Conservation (phyloP, 2,329 filamentous ascomycete genomes). For the Lasiodiplodia hormozganensis region DNA sequence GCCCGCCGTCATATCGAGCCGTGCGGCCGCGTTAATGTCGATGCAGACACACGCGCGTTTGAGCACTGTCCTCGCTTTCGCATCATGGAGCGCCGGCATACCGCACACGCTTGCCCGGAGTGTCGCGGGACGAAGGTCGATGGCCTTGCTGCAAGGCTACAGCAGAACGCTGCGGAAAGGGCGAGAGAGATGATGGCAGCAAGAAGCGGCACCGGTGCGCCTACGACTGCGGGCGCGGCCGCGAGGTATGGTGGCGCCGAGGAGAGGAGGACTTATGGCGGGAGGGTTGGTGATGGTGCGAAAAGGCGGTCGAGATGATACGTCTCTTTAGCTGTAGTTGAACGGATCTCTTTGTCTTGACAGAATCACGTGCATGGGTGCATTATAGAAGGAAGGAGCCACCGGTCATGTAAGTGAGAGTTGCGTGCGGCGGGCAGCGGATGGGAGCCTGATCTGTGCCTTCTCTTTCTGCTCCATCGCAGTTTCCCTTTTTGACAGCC, state of each 20-base stretch:
- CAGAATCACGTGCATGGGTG: too few relatives aligned
- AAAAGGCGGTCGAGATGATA: too few relatives aligned
- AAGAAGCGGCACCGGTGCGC: neutral
- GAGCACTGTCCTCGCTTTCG: neutral
- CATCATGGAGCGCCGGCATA: neutral
- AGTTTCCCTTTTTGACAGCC: neutral
- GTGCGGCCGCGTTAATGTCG: neutral
- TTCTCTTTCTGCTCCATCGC: neutral
- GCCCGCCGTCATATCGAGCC: neutral
- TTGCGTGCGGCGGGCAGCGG: neutral
- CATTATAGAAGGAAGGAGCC: too few relatives aligned
- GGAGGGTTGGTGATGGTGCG: too few relatives aligned
- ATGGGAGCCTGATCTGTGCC: neutral
- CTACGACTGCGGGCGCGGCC: neutral
- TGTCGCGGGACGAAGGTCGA: slow-evolving; percentile 16
- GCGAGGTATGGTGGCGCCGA: neutral
- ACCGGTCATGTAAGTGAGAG: neutral
- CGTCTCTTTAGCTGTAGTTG: too few relatives aligned
- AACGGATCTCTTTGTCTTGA: too few relatives aligned
- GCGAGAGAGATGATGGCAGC: neutral
- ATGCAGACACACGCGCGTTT: neutral
- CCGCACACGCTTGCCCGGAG: neutral
- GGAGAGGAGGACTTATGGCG: neutral
- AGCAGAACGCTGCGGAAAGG: neutral
- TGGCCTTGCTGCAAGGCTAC: neutral